Conservation (phyloP, 2,329 filamentous ascomycete genomes). For the Beauveria caledonica region DNA sequence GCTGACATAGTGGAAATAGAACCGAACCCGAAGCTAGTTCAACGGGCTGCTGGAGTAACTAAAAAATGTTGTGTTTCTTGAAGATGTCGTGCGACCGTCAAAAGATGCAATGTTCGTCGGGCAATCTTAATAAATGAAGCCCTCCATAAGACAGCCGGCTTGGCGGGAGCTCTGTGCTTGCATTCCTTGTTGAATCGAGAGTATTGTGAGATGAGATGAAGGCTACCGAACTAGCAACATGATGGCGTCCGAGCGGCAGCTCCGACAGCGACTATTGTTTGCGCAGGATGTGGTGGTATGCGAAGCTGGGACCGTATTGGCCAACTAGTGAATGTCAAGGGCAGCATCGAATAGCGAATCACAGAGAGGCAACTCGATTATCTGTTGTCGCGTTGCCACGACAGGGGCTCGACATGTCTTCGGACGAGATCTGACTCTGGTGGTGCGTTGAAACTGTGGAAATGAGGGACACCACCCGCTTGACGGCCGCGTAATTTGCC, state of each 20-base stretch:
- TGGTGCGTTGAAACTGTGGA: background rate
- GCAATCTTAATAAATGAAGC: background rate
- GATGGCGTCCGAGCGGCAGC: constrained; percentile 2
- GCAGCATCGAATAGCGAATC: too few species aligned
- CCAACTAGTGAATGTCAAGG: background rate
- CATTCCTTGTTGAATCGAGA: background rate
- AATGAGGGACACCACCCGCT: background rate
- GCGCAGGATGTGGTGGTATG: background rate
- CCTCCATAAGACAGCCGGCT: too few species aligned
- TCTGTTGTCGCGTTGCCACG: too few species aligned
- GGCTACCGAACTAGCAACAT: background rate
- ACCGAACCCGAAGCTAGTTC: background rate
- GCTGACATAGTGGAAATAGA: background rate
- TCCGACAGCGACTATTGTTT: constrained; percentile 3
- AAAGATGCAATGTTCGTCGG: too few species aligned
- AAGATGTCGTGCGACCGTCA: background rate
- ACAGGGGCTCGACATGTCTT: too few species aligned
- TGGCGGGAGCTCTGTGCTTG: background rate
- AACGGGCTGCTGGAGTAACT: background rate
- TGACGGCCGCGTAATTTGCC: background rate
- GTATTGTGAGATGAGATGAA: background rate
- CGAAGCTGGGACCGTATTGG: background rate
- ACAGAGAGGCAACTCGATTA: too few species aligned
- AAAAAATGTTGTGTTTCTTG: background rate
- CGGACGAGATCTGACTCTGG: too few species aligned